Evolutionary conservation across 73 alveolate species (phyloP).

Genomic region (Tetrahymena malaccensis): DNA sequence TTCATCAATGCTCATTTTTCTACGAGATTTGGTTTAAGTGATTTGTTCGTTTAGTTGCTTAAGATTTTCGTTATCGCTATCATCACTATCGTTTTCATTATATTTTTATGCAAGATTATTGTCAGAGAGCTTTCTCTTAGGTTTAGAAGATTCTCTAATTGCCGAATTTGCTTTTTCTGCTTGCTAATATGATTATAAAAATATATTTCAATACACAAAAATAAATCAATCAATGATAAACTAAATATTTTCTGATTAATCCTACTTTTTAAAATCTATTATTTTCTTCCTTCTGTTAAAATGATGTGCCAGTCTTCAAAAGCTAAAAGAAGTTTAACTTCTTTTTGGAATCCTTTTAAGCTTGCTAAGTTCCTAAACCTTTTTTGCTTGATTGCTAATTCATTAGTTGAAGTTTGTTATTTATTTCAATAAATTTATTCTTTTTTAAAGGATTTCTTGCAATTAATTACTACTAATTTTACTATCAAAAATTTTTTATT

Average conservation of each 20-base stretch:
- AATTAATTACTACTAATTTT: too few species aligned
- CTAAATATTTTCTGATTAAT: not conserved
- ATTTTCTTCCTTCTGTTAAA: not conserved
- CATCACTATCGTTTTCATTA: not conserved
- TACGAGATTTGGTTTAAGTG: slow-evolving; percentile 10
- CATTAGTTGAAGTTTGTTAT: not conserved
- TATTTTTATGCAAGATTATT: not conserved
- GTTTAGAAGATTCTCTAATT: not conserved
- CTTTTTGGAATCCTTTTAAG: not conserved
- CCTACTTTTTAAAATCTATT: not conserved
- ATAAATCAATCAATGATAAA: too few species aligned
- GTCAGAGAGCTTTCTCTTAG: not conserved
- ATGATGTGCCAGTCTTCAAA: not conserved
- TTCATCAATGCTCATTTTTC: slow-evolving; percentile 22
- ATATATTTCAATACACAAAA: too few species aligned
- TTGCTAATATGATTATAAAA: not conserved
- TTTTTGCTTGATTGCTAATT: not conserved
- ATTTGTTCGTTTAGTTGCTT: not conserved
- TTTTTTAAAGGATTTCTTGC: not conserved
- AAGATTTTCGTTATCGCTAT: not conserved
- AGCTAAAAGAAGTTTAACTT: not conserved
- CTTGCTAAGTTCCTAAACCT: not conserved
- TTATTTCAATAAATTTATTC: not conserved
- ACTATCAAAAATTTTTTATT: not conserved
- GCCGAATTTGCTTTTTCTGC: not conserved